Evolutionary conservation across 2,329 filamentous ascomycete species (phyloP), one percentile per base, ranked within the genome.

Genomic region (Pseudocercospora vitis): DNA sequence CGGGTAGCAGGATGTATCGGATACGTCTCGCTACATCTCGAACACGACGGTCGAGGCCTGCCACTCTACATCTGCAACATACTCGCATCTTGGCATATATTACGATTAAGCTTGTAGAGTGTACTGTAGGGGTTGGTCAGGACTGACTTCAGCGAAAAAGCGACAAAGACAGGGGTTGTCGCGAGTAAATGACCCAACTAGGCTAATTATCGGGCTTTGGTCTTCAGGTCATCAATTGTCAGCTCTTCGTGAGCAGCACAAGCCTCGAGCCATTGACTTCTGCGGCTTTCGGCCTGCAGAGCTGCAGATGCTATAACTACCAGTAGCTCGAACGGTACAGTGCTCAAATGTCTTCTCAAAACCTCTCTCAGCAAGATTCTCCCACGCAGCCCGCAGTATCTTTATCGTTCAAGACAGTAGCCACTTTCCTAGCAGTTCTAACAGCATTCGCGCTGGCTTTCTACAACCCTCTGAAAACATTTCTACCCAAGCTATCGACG

Each of bases 381-480:
- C 26, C 31, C 29, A 40, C 44, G 21, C 40, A 53, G 35, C 5
- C 48, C 49, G 19, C 48, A 37, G 21, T 48, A 53, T 45, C 53
- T 14, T 56, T 63, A 42, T 53, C 57, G 21, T 59, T 63, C 57
- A 69, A 63, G 53, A 53, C 61, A 56, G 51, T 62, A 55, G 66
- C 68, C 37, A 56, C 64, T 50, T 35, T 67, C 53, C 49, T 68
- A 52, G 66, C 67, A 28, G 29, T 75, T 32, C 44, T 74, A 64
- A 73, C 74, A 60, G 54, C n/a, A n/a, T n/a, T 76, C 72, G 73
- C 66, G 53, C 70, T 78, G 76, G 76, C 76, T 55, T 66, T 76
- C 63, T 73, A 72, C 51, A 68, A 62, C 39, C 66, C 73, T 3
- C 57, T 76, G 33, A 71, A 73, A 52, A 69, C 61, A 56, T 59